Base-by-base conservation (phyloP, 106 monocot genomes). In the Gastrodia elata region DNA sequence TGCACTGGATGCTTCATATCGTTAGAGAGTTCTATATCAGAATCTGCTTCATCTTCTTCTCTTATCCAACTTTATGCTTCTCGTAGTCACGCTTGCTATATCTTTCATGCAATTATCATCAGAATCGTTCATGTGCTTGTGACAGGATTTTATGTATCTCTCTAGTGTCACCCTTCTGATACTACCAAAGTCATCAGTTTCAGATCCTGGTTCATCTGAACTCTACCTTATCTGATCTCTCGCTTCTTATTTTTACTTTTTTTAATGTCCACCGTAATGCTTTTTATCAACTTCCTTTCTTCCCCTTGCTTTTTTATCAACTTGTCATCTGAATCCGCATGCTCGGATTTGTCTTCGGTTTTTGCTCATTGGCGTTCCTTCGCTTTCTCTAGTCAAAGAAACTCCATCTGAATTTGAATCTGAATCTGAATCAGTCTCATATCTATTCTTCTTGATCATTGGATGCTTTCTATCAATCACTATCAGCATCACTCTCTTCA, bases 341-440 rank as follows among this genome's bases (percentile, higher is more conserved):
- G 30, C 61, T 81, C 77, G 57, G 74, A 68, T 34, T 81, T 74
- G 69, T 34, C 77, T 77, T 56, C 64, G n/a, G 42, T 22, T 56
- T 24, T 74, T 84, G 61, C 34, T 48, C 30, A 35, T 28, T 48
- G 37, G 74, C 44, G 64, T 76, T 56, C 38, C 28, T n/a, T 37
- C 36, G 48, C 25, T 33, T 76, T 73, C 36, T 55, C 43, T 65
- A 28, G 10, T 22, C 28, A 32, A 65, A 32, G 30, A 14, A 65
- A 35, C 33, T 32, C 2, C 68, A 64, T 74, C 70, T 38, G 22
- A 14, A 61, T 73, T 34, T 42, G 22, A n/a, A n/a, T n/a, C n/a
- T n/a, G n/a, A n/a, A n/a, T n/a, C n/a, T n/a, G n/a, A 48, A 57
- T 71, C 52, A n/a, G 52, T 52, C 3, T 52, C n/a, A 52, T 52